Evolutionary conservation across 2,329 filamentous ascomycete genomes (phyloP).

Genomic region (Sporothrix brunneoviolacea): DNA sequence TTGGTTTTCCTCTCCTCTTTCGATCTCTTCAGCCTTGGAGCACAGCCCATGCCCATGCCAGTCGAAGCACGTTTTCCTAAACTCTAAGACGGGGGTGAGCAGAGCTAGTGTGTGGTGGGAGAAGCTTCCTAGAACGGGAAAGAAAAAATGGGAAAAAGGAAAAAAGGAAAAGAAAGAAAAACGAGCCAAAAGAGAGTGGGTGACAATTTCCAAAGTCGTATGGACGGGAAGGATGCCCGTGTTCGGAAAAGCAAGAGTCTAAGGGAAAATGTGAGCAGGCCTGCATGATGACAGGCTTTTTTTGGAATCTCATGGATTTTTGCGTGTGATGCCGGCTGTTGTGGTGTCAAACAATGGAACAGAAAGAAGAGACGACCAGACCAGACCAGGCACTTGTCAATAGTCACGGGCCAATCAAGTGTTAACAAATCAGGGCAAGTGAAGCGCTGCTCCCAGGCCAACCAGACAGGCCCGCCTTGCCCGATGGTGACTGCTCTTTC

Average conservation of each 20-base stretch:
- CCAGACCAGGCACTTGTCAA: background rate
- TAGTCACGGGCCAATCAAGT: conserved; percentile 5
- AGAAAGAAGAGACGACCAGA: background rate
- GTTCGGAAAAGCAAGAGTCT: background rate
- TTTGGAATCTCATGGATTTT: background rate
- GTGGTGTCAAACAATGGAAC: too few species aligned
- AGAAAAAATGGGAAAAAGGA: background rate
- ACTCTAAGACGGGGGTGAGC: background rate
- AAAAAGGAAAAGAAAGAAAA: background rate
- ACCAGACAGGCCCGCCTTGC: conserved; percentile 5
- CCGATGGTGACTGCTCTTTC: too few species aligned
- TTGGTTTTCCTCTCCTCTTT: background rate
- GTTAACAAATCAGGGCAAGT: background rate
- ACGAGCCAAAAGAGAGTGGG: background rate
- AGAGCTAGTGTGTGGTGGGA: background rate
- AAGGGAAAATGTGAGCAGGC: background rate
- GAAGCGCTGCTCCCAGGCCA: background rate
- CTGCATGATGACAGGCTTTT: conserved; percentile 9
- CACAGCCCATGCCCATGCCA: conserved; percentile 4
- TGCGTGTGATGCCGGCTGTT: too few species aligned
- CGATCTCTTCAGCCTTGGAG: conserved; percentile 2
- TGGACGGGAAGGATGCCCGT: background rate
- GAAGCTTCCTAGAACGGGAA: background rate
- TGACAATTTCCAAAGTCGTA: background rate
- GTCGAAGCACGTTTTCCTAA: background rate